phyloP scores from a whole-genome alignment of 2,329 filamentous ascomycete species.

The Penicillium hesseltinei region DNA sequence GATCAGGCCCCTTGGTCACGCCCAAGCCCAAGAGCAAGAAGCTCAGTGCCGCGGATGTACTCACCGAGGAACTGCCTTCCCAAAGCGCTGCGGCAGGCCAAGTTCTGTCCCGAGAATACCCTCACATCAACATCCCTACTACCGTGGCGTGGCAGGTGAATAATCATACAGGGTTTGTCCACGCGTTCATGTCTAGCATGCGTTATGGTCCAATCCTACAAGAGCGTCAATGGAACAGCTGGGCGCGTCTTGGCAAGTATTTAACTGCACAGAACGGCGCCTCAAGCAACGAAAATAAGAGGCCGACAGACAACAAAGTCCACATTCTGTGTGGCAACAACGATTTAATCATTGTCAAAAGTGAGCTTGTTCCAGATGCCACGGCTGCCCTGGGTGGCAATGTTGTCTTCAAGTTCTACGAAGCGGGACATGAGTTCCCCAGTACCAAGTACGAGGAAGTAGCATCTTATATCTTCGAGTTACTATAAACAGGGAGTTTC shows the following conservation, averaged over 20 bases:
- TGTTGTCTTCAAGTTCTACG: constrained; percentile 56
- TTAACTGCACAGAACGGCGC: constrained; percentile 46
- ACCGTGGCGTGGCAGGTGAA: constrained; percentile 69
- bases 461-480: constrained; percentile 51
- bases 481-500: constrained; percentile 31
- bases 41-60: constrained; percentile 42
- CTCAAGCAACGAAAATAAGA: constrained; percentile 25
- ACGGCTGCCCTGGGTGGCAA: constrained; percentile 57
- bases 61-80: constrained; percentile 41
- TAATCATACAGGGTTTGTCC: constrained; percentile 65
- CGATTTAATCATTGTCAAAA: constrained; percentile 65
- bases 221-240: constrained; percentile 56
- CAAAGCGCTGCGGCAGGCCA: constrained; percentile 41
- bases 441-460: constrained; percentile 61
- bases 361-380: constrained; percentile 64
- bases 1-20: constrained; percentile 41
- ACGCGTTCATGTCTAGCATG: constrained; percentile 69
- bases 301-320: constrained; percentile 50
- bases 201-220: constrained; percentile 67
- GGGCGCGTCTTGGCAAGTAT: constrained; percentile 56
- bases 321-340: constrained; percentile 64
- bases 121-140: constrained; percentile 57
- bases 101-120: constrained; percentile 52
- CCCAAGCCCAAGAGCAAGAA: constrained; percentile 33
- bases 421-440: constrained; percentile 69